phyloP scores from a whole-genome alignment of 2,329 filamentous ascomycete species.

The Cryphonectria japonica region DNA sequence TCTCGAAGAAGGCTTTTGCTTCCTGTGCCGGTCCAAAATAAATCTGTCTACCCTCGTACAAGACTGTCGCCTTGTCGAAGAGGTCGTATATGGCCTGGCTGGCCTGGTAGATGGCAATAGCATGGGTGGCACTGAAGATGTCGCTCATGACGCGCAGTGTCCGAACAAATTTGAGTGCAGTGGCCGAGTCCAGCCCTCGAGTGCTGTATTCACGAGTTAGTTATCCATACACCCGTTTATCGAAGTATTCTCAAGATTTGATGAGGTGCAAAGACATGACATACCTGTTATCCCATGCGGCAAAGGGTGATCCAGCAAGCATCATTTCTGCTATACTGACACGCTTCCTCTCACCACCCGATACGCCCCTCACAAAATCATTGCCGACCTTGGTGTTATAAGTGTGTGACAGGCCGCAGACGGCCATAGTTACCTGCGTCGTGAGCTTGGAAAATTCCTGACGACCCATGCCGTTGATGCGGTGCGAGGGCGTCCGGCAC shows the following conservation, averaged over 20 bases:
- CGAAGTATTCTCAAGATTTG: no score
- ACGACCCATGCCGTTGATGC: conserved; percentile 65
- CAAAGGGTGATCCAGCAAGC: conserved; percentile 61
- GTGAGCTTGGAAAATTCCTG: conserved; percentile 64
- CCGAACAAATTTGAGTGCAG: conserved; percentile 73
- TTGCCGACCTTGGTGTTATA: conserved; percentile 76
- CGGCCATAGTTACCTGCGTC: conserved; percentile 68
- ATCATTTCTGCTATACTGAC: conserved; percentile 82
- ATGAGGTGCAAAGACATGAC: neutral
- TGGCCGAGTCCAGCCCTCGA: conserved; percentile 72
- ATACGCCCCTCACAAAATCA: conserved; percentile 72
- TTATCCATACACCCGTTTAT: no score
- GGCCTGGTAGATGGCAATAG: conserved; percentile 75
- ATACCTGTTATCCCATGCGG: conserved; percentile 70
- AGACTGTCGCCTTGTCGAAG: conserved; percentile 75
- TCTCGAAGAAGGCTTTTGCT: conserved; percentile 68
- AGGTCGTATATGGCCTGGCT: conserved; percentile 70
- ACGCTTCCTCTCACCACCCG: conserved; percentile 75
- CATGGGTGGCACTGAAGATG: conserved; percentile 62
- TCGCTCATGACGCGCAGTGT: conserved; percentile 68
- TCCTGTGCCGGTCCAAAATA: conserved; percentile 68
- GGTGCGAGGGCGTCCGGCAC: conserved; percentile 67
- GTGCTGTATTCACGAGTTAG: conserved; percentile 48
- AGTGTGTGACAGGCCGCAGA: conserved; percentile 74
- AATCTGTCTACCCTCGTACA: conserved; percentile 79